Conservation (phyloP, 371 early-diverging fungal genomes). For the Smittium mucronatum region DNA sequence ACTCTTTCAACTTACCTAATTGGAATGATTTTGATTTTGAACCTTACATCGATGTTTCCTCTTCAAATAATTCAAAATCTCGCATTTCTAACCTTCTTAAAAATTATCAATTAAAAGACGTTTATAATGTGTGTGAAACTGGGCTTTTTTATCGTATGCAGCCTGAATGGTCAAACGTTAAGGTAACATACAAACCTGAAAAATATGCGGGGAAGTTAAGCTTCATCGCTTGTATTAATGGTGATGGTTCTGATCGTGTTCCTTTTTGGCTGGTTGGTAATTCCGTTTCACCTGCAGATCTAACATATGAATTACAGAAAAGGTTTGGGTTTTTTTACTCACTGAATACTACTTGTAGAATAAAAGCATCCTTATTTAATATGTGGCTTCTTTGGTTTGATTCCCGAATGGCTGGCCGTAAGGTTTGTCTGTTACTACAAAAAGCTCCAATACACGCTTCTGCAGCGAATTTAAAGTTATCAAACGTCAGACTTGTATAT, state of each 20-base stretch:
- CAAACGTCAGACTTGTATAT: neutral
- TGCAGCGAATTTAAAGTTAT: neutral
- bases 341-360: neutral
- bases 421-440: neutral
- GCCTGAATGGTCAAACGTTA: neutral
- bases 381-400: slow-evolving; percentile 9
- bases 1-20: neutral
- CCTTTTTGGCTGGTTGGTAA: slow-evolving; percentile 6
- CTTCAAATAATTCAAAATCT: neutral
- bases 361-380: slow-evolving; percentile 1
- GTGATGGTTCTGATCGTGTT: slow-evolving; percentile 8
- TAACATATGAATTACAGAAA: neutral
- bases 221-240: slow-evolving; percentile 4
- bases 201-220: neutral
- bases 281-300: neutral
- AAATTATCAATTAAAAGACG: slow-evolving; percentile 1
- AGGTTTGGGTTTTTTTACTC: slow-evolving; percentile 5
- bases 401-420: neutral
- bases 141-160: slow-evolving; percentile 1
- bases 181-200: neutral
- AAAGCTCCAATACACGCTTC: slow-evolving; percentile 2
- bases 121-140: slow-evolving; percentile 4
- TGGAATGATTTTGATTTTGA: neutral
- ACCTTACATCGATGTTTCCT: neutral
- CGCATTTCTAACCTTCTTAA: neutral